Evolutionary conservation across 768 basidiomycete genomes (phyloP), one percentile per base, ranked within the genome.

Genomic region (Cantharellus anzutake): DNA sequence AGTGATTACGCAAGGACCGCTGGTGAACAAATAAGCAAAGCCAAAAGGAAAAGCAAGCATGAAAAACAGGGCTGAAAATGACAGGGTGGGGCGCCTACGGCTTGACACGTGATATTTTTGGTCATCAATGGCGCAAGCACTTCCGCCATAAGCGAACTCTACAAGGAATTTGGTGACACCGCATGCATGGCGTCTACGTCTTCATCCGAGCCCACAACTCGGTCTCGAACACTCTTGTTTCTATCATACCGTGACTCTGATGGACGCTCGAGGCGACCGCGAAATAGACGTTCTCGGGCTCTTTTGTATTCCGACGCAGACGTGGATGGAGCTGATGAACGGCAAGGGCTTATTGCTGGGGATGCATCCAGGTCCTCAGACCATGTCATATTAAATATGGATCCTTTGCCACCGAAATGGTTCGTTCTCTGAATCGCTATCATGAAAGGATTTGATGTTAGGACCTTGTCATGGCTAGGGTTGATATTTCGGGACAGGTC

Each of bases 141-240:
- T 29, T 29, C 20, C 20, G 20, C 20, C 20, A 29, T 29, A 29
- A 29, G 20, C 20, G 20, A 29, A 29, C 20, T 29, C 20, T 29
- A 29, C 20, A 48, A 48, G 29, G 44, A 48, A 48, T 48, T 48
- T 48, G 29, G 11, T 48, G 44, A 11, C 44, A 48, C 29, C 44
- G 11, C 44, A 48, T 48, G 29, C 44, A 48, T 29, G 20, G 20
- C 20, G 20, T 29, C 44, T 48, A 48, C 29, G 44, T 11, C 44
- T 48, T 48, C 44, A 48, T 11, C 29, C 44, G 52, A 65, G 44
- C 63, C 63, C 20, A 42, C 58, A n/a, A 90, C 86, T 41, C 83
- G 94, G 65, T 91, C 88, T 1, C 72, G 94, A 53, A 97, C 94
- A 2, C 79, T 89, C 59, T 80, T 97, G 66, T 98, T 97, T 71